A percentile compares a stretch with the other conserved stretches of the same genome.
These are phyloP conservation scores for Phalaenopsis hybrid DNA, from an alignment of 116 monocot species.

Conservation along the genomic window DNA sequence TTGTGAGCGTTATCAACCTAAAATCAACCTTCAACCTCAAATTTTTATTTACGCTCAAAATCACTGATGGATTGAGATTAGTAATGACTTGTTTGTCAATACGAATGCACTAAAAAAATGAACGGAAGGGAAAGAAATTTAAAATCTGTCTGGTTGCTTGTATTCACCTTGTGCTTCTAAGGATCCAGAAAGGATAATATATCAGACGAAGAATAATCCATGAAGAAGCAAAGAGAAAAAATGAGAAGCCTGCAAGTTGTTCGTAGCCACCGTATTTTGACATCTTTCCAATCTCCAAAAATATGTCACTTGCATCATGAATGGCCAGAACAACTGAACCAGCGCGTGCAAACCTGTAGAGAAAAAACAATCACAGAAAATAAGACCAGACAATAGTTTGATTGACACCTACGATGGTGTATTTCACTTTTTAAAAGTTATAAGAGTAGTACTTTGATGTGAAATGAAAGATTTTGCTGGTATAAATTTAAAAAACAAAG, in stretches of 20 bases:
- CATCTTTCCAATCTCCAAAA: slow-evolving; percentile 76
- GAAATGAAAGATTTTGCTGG: too few relatives aligned
- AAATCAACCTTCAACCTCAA: neutral
- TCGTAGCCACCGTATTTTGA: slow-evolving; percentile 58
- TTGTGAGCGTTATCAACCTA: neutral
- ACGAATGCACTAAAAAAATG: neutral
- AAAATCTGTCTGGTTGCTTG: neutral
- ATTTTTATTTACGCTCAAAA: neutral
- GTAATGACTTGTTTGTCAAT: neutral
- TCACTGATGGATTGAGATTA: neutral
- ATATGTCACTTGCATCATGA: slow-evolving; percentile 79
- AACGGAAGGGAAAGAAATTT: neutral
- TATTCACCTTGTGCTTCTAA: slow-evolving; percentile 66
- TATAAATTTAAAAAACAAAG: too few relatives aligned
- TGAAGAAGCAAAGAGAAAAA: slow-evolving; percentile 51
- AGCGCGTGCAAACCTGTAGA: slow-evolving; percentile 60
- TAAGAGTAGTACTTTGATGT: too few relatives aligned
- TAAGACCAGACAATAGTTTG: neutral
- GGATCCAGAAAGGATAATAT: slow-evolving; percentile 61
- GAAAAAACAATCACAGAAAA: neutral
- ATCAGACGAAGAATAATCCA: slow-evolving; percentile 59
- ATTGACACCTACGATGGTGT: neutral
- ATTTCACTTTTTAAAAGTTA: too few relatives aligned
- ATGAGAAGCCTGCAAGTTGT: slow-evolving; percentile 35
- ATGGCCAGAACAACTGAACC: slow-evolving; percentile 62